A percentile compares a stretch with the other conserved stretches of the same genome.
Conservation (phyloP, 495 filamentous ascomycete genomes). For the Tuber umbilicatum region DNA sequence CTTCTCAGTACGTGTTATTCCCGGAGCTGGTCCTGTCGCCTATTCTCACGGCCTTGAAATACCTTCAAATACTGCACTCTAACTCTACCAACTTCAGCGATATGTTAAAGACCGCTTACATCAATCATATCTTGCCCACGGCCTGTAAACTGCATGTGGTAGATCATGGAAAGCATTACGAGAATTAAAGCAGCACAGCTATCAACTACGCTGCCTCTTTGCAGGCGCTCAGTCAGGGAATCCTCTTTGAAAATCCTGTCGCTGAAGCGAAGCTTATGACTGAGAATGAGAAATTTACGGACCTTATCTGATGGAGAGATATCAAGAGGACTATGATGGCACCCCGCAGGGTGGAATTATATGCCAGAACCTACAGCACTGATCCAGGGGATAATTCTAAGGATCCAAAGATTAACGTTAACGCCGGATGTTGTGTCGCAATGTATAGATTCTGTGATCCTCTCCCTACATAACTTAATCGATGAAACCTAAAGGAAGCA, state of each 20-base stretch:
- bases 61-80: slow-evolving; percentile 82
- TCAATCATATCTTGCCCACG: slow-evolving; percentile 69
- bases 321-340: slow-evolving; percentile 73
- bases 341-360: slow-evolving; percentile 73
- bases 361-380: slow-evolving; percentile 91
- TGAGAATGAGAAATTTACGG: slow-evolving; percentile 70
- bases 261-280: slow-evolving; percentile 94
- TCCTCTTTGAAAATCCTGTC: slow-evolving; percentile 98
- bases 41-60: slow-evolving; percentile 77
- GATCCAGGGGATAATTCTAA: slow-evolving; percentile 58
- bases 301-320: slow-evolving; percentile 72
- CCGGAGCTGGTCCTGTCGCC: slow-evolving; percentile 70
- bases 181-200: slow-evolving; percentile 92
- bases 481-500: too few relatives aligned
- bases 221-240: slow-evolving; percentile 81
- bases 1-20: slow-evolving; percentile 98
- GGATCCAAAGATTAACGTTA: slow-evolving; percentile 60
- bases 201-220: slow-evolving; percentile 85
- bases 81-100: slow-evolving; percentile 90
- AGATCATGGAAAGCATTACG: slow-evolving; percentile 74
- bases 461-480: too few relatives aligned
- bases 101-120: slow-evolving; percentile 78
- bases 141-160: slow-evolving; percentile 61
- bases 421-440: slow-evolving; percentile 85
- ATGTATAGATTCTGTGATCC: slow-evolving; percentile 70